phyloP scores from a whole-genome alignment of 768 basidiomycete species.

The Tricholoma sp. region DNA sequence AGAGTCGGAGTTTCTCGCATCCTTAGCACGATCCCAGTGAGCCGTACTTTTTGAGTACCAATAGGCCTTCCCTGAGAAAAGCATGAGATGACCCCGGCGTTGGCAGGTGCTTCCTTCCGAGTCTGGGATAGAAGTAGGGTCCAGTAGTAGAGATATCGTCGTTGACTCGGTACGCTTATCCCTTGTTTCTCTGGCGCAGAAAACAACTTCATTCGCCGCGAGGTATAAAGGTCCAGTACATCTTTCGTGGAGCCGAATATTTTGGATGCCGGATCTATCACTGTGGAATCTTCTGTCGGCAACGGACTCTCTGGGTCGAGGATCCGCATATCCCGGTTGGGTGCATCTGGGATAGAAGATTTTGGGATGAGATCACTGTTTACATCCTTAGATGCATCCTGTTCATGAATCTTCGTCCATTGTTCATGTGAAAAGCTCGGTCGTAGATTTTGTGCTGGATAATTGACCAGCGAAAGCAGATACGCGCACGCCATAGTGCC shows the following conservation, averaged over 20 bases:
- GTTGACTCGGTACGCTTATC: slow-evolving; percentile 78
- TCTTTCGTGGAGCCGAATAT: slow-evolving; percentile 42
- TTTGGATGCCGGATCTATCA: not conserved
- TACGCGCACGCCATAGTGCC: slow-evolving; percentile 85
- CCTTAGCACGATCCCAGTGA: slow-evolving; percentile 54
- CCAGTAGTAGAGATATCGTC: slow-evolving; percentile 79
- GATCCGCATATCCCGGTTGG: not conserved
- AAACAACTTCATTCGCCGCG: slow-evolving; percentile 57
- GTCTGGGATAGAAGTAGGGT: slow-evolving; percentile 52
- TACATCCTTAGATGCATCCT: slow-evolving; percentile 41
- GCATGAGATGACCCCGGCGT: slow-evolving; percentile 37
- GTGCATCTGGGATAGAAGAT: not conserved
- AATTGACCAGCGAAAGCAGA: slow-evolving; percentile 54
- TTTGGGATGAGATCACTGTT: slow-evolving; percentile 9
- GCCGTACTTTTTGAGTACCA: slow-evolving; percentile 41
- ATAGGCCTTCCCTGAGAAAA: slow-evolving; percentile 5
- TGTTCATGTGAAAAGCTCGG: slow-evolving; percentile 44
- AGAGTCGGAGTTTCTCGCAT: slow-evolving; percentile 52
- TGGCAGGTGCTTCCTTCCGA: slow-evolving; percentile 46
- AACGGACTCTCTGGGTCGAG: not conserved
- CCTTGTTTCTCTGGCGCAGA: slow-evolving; percentile 41
- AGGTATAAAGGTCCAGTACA: slow-evolving; percentile 65
- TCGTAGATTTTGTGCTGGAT: slow-evolving; percentile 40
- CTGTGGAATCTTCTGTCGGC: not conserved
- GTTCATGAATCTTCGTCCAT: slow-evolving; percentile 41